Evolutionary conservation across 352 stramenopile genomes (phyloP), one percentile per base, ranked within the genome.

Genomic region (Pythium angustatum): DNA sequence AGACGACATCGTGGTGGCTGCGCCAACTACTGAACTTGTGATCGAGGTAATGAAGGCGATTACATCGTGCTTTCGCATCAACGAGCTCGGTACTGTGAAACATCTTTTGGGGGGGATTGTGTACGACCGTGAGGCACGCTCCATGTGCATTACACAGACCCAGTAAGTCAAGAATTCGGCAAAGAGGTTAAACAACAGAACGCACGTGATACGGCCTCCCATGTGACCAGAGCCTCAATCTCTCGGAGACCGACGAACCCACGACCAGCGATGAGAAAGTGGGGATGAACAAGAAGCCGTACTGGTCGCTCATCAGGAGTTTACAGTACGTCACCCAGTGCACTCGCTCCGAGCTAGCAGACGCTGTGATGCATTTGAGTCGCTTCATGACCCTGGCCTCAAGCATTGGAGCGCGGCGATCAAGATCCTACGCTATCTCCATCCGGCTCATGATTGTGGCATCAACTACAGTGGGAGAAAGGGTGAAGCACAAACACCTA

Each of bases 71-170:
- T 72, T 67, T 36, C 48, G 57, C 0, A n/a, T 72, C 3, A 73
- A 63, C 3, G 64, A 61, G 1, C 64, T 77, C 27, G 66, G 54
- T 12, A 24, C 17, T 43, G 62, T 64, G 10, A 68, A 69, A n/a
- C 30, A 48, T 22, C n/a, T 75, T 0, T 45, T 75, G 11, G 52
- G 26, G 19, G 59, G 65, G n/a, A 58, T 63, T n/a, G 14, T 36
- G 19, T 41, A 55, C 45, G 44, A 68, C 27, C n/a, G 22, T 4
- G 14, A 21, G 8, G 33, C 3, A 15, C 10, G 30, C 33, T 22
- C 15, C 27, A 26, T 54, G 2, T 22, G 4, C 11, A 21, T 54
- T 8, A 38, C 24, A 22, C 47, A 54, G 27, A 7, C 24, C 5
- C 24, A 38, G 24, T 54, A 36, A 22, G 22, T 38, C 17, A 17